These are phyloP conservation scores for Russula earlei DNA, from an alignment of 768 basidiomycete species.

Conservation along the genomic window DNA sequence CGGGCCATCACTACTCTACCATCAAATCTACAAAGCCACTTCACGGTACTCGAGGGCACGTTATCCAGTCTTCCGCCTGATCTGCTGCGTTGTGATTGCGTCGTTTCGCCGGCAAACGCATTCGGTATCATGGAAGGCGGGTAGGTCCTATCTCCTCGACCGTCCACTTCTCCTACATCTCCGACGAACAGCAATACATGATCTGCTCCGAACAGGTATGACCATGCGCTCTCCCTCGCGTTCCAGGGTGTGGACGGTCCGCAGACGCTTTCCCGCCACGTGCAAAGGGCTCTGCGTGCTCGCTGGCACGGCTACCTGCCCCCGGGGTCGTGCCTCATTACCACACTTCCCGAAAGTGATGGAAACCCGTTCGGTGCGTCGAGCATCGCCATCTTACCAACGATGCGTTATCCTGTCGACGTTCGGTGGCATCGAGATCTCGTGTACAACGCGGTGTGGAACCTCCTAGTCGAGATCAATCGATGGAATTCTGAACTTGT, in stretches of 20 bases:
- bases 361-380: conserved; percentile 18
- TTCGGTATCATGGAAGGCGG: conserved; percentile 17
- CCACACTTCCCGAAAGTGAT: neutral
- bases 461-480: conserved; percentile 23
- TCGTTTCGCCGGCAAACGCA: conserved; percentile 18
- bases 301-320: conserved; percentile 7
- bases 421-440: conserved; percentile 28
- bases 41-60: conserved; percentile 10
- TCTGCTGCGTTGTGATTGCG: conserved; percentile 7
- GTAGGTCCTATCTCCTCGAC: neutral
- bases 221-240: conserved; percentile 12
- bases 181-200: no score
- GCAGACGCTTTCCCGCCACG: conserved; percentile 2
- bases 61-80: neutral
- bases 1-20: conserved; percentile 1
- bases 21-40: conserved; percentile 3
- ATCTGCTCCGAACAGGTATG: no score
- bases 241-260: neutral
- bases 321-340: conserved; percentile 11
- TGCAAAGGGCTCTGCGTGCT: conserved; percentile 2
- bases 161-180: neutral
- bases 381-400: conserved; percentile 26
- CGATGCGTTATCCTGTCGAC: conserved; percentile 27
- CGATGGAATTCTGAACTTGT: conserved; percentile 22
- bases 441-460: conserved; percentile 30